phyloP scores from a whole-genome alignment of 1,284 basidiomycete species.

The Amylostereum chailletii region DNA sequence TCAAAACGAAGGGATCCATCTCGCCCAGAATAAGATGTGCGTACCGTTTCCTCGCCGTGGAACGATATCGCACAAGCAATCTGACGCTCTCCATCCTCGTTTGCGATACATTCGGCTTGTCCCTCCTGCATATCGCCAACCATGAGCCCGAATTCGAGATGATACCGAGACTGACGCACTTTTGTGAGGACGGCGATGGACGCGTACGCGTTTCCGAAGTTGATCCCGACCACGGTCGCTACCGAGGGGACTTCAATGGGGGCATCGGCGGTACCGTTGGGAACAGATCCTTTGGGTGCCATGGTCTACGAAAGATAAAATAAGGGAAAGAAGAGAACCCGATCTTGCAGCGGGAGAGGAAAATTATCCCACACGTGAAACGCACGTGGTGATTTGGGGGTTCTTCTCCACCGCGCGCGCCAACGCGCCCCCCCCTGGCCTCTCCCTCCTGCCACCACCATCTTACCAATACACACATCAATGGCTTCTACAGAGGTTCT shows the following conservation, averaged over 20 bases:
- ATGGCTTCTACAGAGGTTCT: constrained; percentile 10
- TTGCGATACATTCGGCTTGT: constrained; percentile 89
- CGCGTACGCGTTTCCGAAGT: constrained; percentile 94
- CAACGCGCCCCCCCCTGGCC: too few species aligned
- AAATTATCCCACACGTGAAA: background rate
- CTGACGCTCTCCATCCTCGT: constrained; percentile 97
- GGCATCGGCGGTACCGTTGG: constrained; percentile 31
- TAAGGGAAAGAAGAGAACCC: background rate
- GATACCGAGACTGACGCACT: constrained; percentile 35
- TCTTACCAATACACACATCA: background rate
- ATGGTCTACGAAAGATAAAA: constrained; percentile 12
- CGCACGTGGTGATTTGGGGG: too few species aligned
- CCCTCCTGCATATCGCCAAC: constrained; percentile 54
- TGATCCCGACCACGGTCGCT: constrained; percentile 81
- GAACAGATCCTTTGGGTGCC: constrained; percentile 15
- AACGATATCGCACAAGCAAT: constrained; percentile 94
- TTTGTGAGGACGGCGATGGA: constrained; percentile 96
- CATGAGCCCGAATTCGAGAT: background rate
- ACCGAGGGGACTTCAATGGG: constrained; percentile 24
- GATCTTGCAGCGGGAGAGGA: background rate
- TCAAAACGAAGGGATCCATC: background rate
- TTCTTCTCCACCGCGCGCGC: too few species aligned
- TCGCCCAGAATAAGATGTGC: constrained; percentile 17
- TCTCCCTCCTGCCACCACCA: background rate
- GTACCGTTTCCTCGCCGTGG: constrained; percentile 81